Evolutionary conservation across 129 eudicot species (phyloP), one percentile per base, ranked within the genome.

Genomic region (Artemisia argyi): DNA sequence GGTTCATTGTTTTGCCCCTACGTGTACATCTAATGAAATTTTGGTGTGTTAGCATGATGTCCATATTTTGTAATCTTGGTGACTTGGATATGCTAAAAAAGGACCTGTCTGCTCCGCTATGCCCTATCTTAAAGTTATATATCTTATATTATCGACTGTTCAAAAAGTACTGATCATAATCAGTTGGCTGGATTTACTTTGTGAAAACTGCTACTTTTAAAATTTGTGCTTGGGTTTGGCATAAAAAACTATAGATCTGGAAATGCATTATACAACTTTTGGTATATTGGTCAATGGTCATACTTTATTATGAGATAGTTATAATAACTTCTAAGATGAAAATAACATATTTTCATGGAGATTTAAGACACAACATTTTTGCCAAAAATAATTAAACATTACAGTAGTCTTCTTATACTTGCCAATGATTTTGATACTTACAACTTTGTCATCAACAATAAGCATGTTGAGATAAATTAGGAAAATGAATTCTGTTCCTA

Each of bases 11-110:
- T 67, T 55, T 65, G 63, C 39, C 17, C 16, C 18, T 28, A 28
- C 19, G 59, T 58, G 69, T 67, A 19, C 28, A 51, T 65, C 47
- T 64, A 61, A 26, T 64, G 82, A 71, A 78, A 52, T 64, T 78
- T 71, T 71, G 67, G 47, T 66, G 9, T 57, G 22, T 75, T 75
- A 39, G 26, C 44, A 53, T 24, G 24, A 39, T 64, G 56, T 44
- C 14, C 14, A 35, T 32, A 47, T 75, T 61, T 12, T 51, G 69
- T 68, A 42, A 57, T 39, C 22, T 66, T 76, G 62, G 24, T 30
- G 63, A 19, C 24, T 46, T 32, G 11, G 47, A 57, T 16, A 1
- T 62, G 53, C 22, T 50, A 12, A 16, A 24, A 9, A 35, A 35
- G 8, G 44, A 35, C 9, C 9, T 35, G 44, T 35, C 44, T 35